Base-by-base conservation (phyloP, 2,329 filamentous ascomycete species). In the Pseudogymnoascus sp. region DNA sequence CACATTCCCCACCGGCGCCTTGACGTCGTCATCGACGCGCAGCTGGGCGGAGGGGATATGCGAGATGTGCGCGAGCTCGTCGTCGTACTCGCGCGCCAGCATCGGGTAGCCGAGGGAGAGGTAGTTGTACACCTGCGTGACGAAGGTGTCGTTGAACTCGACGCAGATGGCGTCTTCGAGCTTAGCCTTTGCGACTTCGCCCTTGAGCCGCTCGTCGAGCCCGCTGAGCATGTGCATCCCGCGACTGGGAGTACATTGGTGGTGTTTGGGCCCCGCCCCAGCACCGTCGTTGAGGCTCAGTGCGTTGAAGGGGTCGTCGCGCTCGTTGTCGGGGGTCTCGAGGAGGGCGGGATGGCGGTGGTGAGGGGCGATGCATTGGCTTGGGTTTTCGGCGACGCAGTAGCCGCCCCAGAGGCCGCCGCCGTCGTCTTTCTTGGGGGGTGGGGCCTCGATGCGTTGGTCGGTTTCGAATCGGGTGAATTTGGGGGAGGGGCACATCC, bases 121-220 rank as follows among this genome's bases (percentile, higher is more conserved):
- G 75, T 97, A 97, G 75, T 97, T 97, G 81, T 96, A 97, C 6
- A 97, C 93, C 75, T 97, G 93, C 0, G 93, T 96, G 63, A 97
- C 86, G 73, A 97, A 96, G 3, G 80, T 80, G 73, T 96, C 91
- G 66, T 87, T 81, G 71, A 95, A 96, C 74, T 96, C 92, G 34
- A 77, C 73, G 29, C 81, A 76, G 45, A 86, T 80, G 10, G 64
- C 67, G 23, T 70, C 69, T 51, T 73, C 68, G 2, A 62, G 57
- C 62, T 73, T 73, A 1, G 66, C 63, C 23, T 64, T 70, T 1
- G 63, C 64, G 26, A 68, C 65, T 64, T 73, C 69, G 37, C 66
- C 67, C 60, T 71, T 66, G 8, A 73, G 47, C 16, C 71, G 64
- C 29, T 71, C 69, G 34, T 73, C 70, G 11, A 73, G 64, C 5